Evolutionary conservation across 1,139 yeast genomes (phyloP), one percentile per base, ranked within the genome.

Genomic region (Debaryomyces nepalensis): DNA sequence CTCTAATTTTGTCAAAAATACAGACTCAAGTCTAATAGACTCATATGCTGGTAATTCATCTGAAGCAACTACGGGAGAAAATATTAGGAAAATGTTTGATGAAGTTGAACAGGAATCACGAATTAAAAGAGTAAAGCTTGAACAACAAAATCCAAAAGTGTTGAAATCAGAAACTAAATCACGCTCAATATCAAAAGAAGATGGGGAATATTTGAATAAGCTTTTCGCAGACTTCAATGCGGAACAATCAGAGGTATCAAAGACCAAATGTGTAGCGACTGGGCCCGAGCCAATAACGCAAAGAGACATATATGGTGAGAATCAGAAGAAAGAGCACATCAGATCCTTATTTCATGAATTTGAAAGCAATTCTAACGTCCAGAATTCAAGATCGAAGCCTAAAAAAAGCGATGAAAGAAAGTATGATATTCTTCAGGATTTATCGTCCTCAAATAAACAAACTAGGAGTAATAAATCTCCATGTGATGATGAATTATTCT

Each of bases 1-100:
- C 2, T 70, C 84, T 1, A 79, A 77, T 43, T 81, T 86, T 55
- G 78, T 73, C 15, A 66, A 68, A 7, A 50, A 73, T 0, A 66
- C 66, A 26, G 68, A 64, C 10, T 62, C 67, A 7, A 70, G 67
- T 43, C 68, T 80, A 4, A 73, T 82, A 6, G 79, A 81, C 42
- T 67, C 73, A n/a, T 77, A 79, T 61, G 64, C 79, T 4, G 53
- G 46, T 18, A 49, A 35, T 14, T 42, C 51, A 21, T 37, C 33
- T 4, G 36, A 16, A 14, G 35, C 35, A 26, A 21, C 42, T 11
- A 37, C 48, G 4, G 27, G 14, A 30, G 52, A 48, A 11, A 46
- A 48, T 27, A 46, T 61, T 34, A 55, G 47, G 34, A 46, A 46
- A 33, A 48, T 59, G 57, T 61, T 63, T 41, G 57, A 50, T 3